A percentile compares a stretch with the other conserved stretches of the same genome.
Evolutionary conservation across 257 asterid genomes (phyloP).

Genomic region (Thymus mandschuricus): DNA sequence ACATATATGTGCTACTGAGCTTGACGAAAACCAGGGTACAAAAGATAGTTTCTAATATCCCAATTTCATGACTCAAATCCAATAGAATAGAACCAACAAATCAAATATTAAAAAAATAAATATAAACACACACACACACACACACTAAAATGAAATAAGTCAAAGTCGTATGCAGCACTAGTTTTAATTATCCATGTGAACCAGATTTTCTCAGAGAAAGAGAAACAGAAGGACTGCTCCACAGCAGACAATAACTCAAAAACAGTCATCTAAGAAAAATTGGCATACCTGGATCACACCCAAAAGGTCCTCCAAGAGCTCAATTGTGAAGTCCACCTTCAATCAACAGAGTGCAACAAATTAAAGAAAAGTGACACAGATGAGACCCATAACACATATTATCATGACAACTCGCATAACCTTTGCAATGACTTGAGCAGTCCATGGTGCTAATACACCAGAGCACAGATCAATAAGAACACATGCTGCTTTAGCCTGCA

Average conservation of each 20-base stretch:
- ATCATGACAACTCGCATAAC: constrained; percentile 41
- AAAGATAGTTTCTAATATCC: background rate
- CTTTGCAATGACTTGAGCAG: constrained; percentile 92
- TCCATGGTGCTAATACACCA: constrained; percentile 93
- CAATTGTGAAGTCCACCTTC: constrained; percentile 88
- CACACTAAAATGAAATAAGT: background rate
- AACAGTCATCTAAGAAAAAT: constrained; percentile 24
- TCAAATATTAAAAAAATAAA: background rate
- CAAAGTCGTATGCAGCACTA: constrained; percentile 8
- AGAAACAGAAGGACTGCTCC: constrained; percentile 22
- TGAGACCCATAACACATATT: constrained; percentile 27
- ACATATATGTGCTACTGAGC: constrained; percentile 10
- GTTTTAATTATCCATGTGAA: constrained; percentile 14
- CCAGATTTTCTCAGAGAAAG: constrained; percentile 14
- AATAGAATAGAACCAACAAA: constrained; percentile 6
- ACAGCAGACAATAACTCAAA: background rate
- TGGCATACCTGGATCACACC: constrained; percentile 80
- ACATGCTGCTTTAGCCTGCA: constrained; percentile 93
- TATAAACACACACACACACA: no score
- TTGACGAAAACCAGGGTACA: background rate
- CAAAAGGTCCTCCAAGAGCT: constrained; percentile 93
- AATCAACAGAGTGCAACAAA: constrained; percentile 29
- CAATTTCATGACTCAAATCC: background rate
- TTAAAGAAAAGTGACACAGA: constrained; percentile 24
- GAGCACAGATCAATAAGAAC: constrained; percentile 94